Base-by-base conservation (phyloP, 176 grass and related monocot genomes). In the Ananas comosus region DNA sequence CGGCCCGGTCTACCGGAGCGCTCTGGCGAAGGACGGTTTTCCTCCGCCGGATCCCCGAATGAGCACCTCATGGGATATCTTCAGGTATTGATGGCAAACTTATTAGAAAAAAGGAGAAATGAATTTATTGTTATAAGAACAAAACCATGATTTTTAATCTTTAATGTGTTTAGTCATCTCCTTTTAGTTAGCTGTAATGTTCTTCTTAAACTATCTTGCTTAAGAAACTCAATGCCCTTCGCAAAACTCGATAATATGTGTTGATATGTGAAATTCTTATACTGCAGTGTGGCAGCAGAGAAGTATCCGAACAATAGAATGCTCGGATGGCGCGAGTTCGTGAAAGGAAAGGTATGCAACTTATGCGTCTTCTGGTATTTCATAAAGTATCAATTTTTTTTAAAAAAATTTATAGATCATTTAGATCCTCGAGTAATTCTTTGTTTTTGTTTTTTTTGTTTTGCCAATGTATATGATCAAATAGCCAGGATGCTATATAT, bases 1-100 rank as follows among this genome's bases (percentile, higher is more conserved):
- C 13, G 94, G 94, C 11, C 94, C 94, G 4, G 84, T 91, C 67
- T 99, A 86, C 82, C 68, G 82, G 47, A 99, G 50, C 57, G 42
- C 11, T 50, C 80, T 99, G 66, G 72, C 94, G 42, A 99, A 91
- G 85, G 82, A 93, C 56, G 94, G 80, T 11, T 99, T 86, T 71
- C 94, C 90, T 1, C 53, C 49, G 2, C 75, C 73, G 21, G 85
- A 90, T 6, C 63, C 78, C 52, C 82, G 71, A 77, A 91, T 92
- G 85, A 70, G 22, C 47, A 91, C 94, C 64, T 99, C 94, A 77
- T 99, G 94, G 94, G 89, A 99, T 71, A 85, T 93, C 48, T 99
- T 99, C 80, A 99, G 94, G 94, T 99, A 85, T 24, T 70, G 12
- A 66, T 73, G 49, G 54, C 23, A 24, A 70, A 0, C 19, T 73